Evolutionary conservation across 495 filamentous ascomycete genomes (phyloP), one percentile per base, ranked within the genome.

Genomic region (Schizothecium vesticola): DNA sequence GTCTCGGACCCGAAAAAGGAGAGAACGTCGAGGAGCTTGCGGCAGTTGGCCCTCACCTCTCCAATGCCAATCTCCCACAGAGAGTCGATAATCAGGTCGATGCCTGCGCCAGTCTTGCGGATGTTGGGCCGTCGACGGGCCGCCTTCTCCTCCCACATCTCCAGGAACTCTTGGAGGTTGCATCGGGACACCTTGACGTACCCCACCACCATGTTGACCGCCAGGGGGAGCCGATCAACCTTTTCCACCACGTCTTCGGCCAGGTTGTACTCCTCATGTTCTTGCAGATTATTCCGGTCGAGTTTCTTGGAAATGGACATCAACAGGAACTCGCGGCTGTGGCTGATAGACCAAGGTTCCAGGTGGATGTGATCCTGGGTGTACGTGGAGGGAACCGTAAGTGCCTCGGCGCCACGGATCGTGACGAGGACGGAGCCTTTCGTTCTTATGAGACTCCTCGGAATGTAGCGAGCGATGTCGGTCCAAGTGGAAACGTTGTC

Each of bases 11-110:
- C 68, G 0, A 77, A 55, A 61, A 74, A 77, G 8, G 73, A 70
- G 58, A 77, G n/a, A n/a, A 77, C 70, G n/a, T 75, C 67, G 16
- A 72, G 64, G 10, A 77, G 61, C 16, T 72, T 65, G 19, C 69
- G 66, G 29, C 67, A 64, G 25, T 68, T 65, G 5, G 56, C 29
- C 4, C 66, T 36, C 23, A 77, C 24, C 62, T 75, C 75, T n/a
- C 70, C 61, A 13, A 77, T 64, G 19, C 69, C 70, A 23, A 77
- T 70, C 21, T 74, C 67, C 70, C 69, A 76, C 16, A 75, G 59
- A 3, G 64, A 69, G 26, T 69, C 63, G 43, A 77, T 67, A 1
- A 65, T 70, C 16, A 25, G 5, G 58, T 74, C 67, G 19, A 70
- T 29, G 1, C 29, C 58, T 11, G 36, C 55, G 0, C 71, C 56